phyloP scores from a whole-genome alignment of 1,139 yeast genomes.

The Suhomyces coccinellae region DNA sequence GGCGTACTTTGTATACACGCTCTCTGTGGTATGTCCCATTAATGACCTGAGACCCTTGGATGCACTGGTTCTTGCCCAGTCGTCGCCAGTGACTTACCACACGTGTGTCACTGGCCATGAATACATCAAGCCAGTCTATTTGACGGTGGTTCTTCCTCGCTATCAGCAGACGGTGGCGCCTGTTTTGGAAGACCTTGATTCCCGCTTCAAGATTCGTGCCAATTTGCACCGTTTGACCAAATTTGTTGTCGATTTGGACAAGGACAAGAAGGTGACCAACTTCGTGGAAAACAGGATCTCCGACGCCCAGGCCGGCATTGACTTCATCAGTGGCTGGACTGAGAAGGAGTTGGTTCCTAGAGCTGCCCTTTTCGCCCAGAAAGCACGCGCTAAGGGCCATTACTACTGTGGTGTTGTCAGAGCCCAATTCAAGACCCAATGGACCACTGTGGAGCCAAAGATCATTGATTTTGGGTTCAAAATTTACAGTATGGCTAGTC shows the following conservation, averaged over 20 bases:
- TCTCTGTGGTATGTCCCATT: conserved; percentile 14
- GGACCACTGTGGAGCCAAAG: neutral
- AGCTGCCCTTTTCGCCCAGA: neutral
- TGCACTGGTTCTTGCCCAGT: conserved; percentile 2
- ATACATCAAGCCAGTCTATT: conserved; percentile 10
- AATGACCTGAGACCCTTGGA: conserved; percentile 5
- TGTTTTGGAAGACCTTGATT: conserved; percentile 6
- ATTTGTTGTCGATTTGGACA: conserved; percentile 6
- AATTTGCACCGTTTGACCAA: neutral
- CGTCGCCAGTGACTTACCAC: conserved; percentile 12
- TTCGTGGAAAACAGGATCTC: conserved; percentile 3
- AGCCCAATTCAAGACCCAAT: neutral
- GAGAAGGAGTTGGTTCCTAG: conserved; percentile 1
- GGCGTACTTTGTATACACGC: conserved; percentile 13
- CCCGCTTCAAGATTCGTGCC: neutral
- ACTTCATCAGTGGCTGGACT: neutral
- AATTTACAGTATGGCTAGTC: neutral
- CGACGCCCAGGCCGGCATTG: neutral
- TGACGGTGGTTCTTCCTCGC: conserved; percentile 4
- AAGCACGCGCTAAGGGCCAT: neutral
- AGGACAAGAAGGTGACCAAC: conserved; percentile 2
- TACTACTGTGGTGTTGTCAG: neutral
- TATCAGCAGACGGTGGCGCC: conserved; percentile 10
- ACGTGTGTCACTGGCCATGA: conserved; percentile 11
- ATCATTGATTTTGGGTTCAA: neutral